phyloP scores from a whole-genome alignment of 1,284 basidiomycete species.

The Ustilago cynodontis region DNA sequence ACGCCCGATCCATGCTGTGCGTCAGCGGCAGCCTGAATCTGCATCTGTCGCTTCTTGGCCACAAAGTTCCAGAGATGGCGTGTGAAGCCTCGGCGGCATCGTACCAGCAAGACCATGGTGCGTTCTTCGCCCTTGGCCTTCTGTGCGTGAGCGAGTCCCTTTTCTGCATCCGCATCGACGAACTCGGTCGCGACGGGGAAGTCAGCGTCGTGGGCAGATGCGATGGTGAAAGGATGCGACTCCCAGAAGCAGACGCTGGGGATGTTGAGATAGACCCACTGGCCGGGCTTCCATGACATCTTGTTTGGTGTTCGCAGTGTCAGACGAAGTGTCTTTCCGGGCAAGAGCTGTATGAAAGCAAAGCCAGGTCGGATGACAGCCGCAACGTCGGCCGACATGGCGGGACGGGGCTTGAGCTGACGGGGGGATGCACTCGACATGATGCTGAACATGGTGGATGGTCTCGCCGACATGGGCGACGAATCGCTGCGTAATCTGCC shows the following conservation, averaged over 20 bases:
- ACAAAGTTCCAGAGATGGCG: constrained; percentile 77
- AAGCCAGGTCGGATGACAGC: constrained; percentile 74
- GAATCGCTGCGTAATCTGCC: constrained; percentile 23
- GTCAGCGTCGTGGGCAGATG: constrained; percentile 76
- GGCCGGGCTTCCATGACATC: constrained; percentile 79
- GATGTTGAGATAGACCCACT: constrained; percentile 81
- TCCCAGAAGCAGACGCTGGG: constrained; percentile 79
- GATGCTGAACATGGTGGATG: constrained; percentile 42
- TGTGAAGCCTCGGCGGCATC: constrained; percentile 83
- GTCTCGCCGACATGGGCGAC: constrained; percentile 25
- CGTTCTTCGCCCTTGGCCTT: constrained; percentile 71
- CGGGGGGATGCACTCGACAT: constrained; percentile 21
- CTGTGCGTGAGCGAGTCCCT: constrained; percentile 52
- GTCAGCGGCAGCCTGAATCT: constrained; percentile 56
- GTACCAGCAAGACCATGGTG: constrained; percentile 80
- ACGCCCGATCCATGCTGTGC: constrained; percentile 38
- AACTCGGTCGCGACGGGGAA: constrained; percentile 53
- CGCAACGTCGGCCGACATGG: constrained; percentile 61
- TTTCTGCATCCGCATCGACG: constrained; percentile 48
- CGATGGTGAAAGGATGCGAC: constrained; percentile 85
- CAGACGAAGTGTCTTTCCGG: constrained; percentile 82
- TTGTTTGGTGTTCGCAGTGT: constrained; percentile 76
- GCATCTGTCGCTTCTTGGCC: constrained; percentile 48
- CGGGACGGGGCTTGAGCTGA: constrained; percentile 48
- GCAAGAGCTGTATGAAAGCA: constrained; percentile 81